Percentiles rank a stretch among this genome's conserved stretches.
Evolutionary conservation across 257 asterid species (phyloP).

Genomic region (Salvia hispanica): DNA sequence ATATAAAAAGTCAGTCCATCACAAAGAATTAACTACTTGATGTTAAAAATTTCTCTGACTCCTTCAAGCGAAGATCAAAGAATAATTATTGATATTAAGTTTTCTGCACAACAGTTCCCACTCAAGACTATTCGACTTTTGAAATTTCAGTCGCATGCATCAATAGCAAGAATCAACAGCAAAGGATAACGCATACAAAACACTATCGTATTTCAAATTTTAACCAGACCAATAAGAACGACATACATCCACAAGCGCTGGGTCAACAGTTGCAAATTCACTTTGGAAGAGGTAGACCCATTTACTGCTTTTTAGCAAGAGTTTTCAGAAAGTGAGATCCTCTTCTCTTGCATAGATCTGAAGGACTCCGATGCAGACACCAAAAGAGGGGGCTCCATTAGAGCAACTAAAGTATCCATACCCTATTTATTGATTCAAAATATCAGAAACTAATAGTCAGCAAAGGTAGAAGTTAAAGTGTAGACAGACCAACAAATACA

Average conservation of each 20-base stretch:
- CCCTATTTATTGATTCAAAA: slow-evolving; percentile 48
- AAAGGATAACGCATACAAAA: slow-evolving; percentile 1
- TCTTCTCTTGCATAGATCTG: slow-evolving; percentile 53
- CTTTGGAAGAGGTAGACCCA: slow-evolving; percentile 81
- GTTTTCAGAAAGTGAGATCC: slow-evolving; percentile 48
- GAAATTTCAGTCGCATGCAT: background rate
- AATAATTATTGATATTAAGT: background rate
- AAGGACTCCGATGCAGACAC: slow-evolving; percentile 61
- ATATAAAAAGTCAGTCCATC: background rate
- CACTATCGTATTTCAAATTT: background rate
- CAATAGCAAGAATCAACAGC: slow-evolving; percentile 1
- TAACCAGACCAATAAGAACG: slow-evolving; percentile 22
- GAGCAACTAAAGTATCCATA: slow-evolving; percentile 47
- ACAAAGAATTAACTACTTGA: background rate
- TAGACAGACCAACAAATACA: slow-evolving; percentile 12
- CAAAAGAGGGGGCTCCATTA: slow-evolving; percentile 78
- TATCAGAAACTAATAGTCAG: slow-evolving; percentile 19
- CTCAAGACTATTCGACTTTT: background rate
- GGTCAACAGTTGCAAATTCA: slow-evolving; percentile 91
- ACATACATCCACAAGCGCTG: slow-evolving; percentile 74
- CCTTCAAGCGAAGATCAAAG: background rate
- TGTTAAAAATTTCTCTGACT: background rate
- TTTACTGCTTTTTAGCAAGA: slow-evolving; percentile 45
- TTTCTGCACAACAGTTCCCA: background rate
- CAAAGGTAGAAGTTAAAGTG: slow-evolving; percentile 14